Conservation (phyloP, 371 early-diverging fungal genomes). For the Choanephora cucurbitarum region DNA sequence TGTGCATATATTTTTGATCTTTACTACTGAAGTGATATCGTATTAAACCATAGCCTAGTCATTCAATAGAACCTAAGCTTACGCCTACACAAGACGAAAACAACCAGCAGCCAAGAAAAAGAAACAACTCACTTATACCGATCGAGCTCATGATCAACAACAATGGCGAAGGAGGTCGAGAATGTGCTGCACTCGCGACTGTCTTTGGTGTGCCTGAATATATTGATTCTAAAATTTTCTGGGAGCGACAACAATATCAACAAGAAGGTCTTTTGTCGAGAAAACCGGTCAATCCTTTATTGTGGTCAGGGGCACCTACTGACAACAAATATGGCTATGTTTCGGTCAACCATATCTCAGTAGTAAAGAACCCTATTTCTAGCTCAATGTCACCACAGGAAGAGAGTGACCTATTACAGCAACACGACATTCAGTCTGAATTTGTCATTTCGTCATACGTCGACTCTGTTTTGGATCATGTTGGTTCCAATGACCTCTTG, state of each 20-base stretch:
- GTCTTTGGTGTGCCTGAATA: constrained; percentile 56
- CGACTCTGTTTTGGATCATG: constrained; percentile 31
- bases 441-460: constrained; percentile 26
- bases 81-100: constrained; percentile 26
- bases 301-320: neutral
- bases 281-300: neutral
- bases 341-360: constrained; percentile 14
- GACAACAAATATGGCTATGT: constrained; percentile 16
- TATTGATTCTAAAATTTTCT: constrained; percentile 44
- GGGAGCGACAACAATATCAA: constrained; percentile 38
- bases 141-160: constrained; percentile 40
- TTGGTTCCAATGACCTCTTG: constrained; percentile 20
- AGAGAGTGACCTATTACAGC: neutral
- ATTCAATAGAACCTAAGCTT: constrained; percentile 4
- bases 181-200: constrained; percentile 50
- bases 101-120: constrained; percentile 29
- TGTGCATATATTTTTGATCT: constrained; percentile 5
- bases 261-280: constrained; percentile 8
- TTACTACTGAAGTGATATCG: neutral
- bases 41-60: neutral
- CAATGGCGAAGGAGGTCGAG: constrained; percentile 39
- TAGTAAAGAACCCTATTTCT: constrained; percentile 11
- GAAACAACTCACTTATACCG: constrained; percentile 46
- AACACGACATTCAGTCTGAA: constrained; percentile 9
- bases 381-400: constrained; percentile 1